Conservation (phyloP, 805 yeast species). For the Candida oleophila region DNA sequence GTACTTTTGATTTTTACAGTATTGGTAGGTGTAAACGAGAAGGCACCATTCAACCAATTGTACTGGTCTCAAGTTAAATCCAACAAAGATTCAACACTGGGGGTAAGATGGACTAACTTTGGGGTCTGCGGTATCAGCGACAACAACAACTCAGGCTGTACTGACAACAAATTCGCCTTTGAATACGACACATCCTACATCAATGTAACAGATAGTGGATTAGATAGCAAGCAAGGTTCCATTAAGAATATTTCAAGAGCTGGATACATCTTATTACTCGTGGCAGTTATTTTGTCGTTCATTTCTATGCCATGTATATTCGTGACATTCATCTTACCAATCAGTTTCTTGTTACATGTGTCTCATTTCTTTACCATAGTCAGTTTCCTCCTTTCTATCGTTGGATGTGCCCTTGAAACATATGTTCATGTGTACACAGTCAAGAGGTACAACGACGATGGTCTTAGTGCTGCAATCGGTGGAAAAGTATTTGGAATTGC, state of each 20-base stretch:
- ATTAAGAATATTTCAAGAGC: background rate
- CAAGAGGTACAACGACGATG: background rate
- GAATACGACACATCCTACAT: background rate
- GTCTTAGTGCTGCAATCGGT: background rate
- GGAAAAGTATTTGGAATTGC: background rate
- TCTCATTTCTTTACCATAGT: background rate
- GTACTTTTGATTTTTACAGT: background rate
- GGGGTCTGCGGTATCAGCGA: background rate
- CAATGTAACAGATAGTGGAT: background rate
- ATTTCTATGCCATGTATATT: background rate
- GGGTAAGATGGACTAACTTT: conserved; percentile 1
- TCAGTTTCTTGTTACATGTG: background rate
- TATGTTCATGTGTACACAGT: conserved; percentile 1
- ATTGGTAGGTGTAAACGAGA: background rate
- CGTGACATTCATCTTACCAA: background rate
- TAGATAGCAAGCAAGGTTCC: background rate
- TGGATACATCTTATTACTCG: background rate
- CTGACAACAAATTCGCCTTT: background rate
- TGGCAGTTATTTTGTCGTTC: background rate
- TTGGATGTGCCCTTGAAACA: background rate
- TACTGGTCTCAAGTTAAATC: conserved; percentile 1
- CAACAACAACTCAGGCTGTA: background rate
- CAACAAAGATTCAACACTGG: background rate
- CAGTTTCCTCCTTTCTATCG: background rate
- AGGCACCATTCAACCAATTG: background rate